Evolutionary conservation across 306 rosid species (phyloP), one percentile per base, ranked within the genome.

Genomic region (Adenanthera pavonina): DNA sequence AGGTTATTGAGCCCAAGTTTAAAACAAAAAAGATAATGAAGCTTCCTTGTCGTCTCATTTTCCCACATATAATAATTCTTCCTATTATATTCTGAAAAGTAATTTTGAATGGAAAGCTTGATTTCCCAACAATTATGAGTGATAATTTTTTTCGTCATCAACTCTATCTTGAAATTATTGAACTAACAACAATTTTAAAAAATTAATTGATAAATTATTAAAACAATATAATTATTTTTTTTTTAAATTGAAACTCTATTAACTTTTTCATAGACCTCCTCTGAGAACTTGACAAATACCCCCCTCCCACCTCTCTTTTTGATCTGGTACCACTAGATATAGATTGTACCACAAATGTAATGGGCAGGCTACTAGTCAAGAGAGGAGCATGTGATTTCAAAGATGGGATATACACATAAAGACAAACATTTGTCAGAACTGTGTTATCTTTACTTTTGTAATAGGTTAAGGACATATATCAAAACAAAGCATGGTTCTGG

Each of bases 331-430:
- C 51, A 6, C 20, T 59, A 19, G 65, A 59, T 25, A 66, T 14
- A 14, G 40, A 76, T 72, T 60, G 85, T 83, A 77, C 67, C 68
- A 80, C 60, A 83, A 53, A 53, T 80, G 80, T 77, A 77, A 74
- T 66, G 82, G 82, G 82, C 81, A 81, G 85, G 62, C 49, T 84
- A 74, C 53, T 84, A 69, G 89, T 84, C 89, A 87, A 84, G 81
- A 84, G 78, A 78, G 70, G 85, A 41, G 89, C 52, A 68, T 43
- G 73, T 68, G 89, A 87, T 52, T 77, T 78, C 85, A 74, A 35
- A 72, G 64, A 44, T 67, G 83, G 81, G 85, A 76, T 72, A 80
- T 76, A 57, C 14, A 43, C 30, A 19, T 19, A 68, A 72, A 80
- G 89, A 83, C 86, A 86, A 83, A 8, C 48, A 20, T 34, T 81